Evolutionary conservation across 768 basidiomycete genomes (phyloP).

Genomic region (Pleurotus giganteus): DNA sequence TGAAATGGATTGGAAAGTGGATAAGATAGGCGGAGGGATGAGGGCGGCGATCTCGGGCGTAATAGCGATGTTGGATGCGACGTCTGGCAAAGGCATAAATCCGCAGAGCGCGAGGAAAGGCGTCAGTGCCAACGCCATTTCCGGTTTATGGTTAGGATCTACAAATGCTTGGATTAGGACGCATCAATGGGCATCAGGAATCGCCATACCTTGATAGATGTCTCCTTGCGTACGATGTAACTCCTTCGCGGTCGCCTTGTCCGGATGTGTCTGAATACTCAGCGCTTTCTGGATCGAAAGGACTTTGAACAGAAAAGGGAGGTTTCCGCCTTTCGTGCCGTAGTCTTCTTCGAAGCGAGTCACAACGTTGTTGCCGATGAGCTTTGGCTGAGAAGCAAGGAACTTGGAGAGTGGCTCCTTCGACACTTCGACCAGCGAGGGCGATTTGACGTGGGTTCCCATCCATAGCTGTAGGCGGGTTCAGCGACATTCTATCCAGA

Average conservation of each 20-base stretch:
- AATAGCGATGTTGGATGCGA: conserved; percentile 60
- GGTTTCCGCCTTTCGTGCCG: conserved; percentile 53
- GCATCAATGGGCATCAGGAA: neutral
- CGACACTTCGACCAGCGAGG: conserved; percentile 37
- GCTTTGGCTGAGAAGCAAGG: conserved; percentile 61
- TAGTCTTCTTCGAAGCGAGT: conserved; percentile 41
- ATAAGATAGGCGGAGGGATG: conserved; percentile 54
- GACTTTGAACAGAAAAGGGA: conserved; percentile 93
- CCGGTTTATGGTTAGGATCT: conserved; percentile 98
- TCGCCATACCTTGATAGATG: conserved; percentile 81
- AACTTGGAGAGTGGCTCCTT: conserved; percentile 51
- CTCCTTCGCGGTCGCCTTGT: conserved; percentile 75
- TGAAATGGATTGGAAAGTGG: conserved; percentile 50
- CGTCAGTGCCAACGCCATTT: conserved; percentile 97
- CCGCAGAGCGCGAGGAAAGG: conserved; percentile 90
- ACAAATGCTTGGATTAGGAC: neutral
- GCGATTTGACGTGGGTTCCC: conserved; percentile 87
- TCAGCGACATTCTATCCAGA: conserved; percentile 1
- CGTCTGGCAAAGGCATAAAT: conserved; percentile 77
- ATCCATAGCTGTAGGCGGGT: conserved; percentile 80
- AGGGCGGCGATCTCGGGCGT: conserved; percentile 79
- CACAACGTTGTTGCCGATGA: conserved; percentile 63
- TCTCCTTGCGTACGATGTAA: conserved; percentile 69
- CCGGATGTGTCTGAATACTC: conserved; percentile 91
- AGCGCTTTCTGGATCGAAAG: conserved; percentile 87